Percentiles rank a stretch among this genome's conserved stretches.
These are phyloP conservation scores for thale cress (Arabidopsis thaliana) DNA, from an alignment of 345 rosid genomes.

Conservation along the genomic window DNA sequence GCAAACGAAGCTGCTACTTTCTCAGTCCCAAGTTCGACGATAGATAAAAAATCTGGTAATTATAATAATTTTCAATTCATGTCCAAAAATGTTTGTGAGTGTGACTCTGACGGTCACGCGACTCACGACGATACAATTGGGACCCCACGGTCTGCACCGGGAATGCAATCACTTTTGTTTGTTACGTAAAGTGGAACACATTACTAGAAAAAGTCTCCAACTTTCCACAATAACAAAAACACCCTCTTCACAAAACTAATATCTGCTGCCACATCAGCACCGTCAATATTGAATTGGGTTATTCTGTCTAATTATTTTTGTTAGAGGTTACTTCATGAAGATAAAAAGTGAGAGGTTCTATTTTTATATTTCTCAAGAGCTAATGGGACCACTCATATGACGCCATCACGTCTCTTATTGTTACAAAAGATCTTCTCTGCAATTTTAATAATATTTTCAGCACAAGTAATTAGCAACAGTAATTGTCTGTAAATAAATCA, in stretches of 20 bases:
- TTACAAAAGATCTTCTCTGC: slow-evolving; percentile 6
- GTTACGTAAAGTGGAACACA: slow-evolving; percentile 32
- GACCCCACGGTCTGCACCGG: slow-evolving; percentile 35
- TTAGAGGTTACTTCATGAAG: neutral
- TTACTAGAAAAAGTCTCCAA: neutral
- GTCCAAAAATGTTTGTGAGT: slow-evolving; percentile 12
- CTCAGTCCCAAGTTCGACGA: neutral
- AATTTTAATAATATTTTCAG: neutral
- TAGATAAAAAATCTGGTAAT: slow-evolving; percentile 14
- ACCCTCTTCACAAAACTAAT: neutral
- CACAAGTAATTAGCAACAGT: neutral
- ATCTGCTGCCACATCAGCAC: neutral
- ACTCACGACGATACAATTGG: neutral
- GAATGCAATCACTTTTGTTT: slow-evolving; percentile 35
- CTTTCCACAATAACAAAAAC: neutral
- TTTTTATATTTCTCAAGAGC: neutral
- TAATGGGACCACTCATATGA: slow-evolving; percentile 23
- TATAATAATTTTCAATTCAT: neutral
- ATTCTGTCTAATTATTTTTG: neutral
- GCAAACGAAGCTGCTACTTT: neutral
- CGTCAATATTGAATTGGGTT: neutral
- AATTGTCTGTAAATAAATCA: neutral
- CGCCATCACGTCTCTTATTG: slow-evolving; percentile 7
- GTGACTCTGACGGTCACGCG: slow-evolving; percentile 18
- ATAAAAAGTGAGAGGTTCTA: neutral